A percentile compares a stretch with the other conserved stretches of the same genome.
Evolutionary conservation across 2,329 filamentous ascomycete species (phyloP).

Genomic region (Periconia macrospinosa): DNA sequence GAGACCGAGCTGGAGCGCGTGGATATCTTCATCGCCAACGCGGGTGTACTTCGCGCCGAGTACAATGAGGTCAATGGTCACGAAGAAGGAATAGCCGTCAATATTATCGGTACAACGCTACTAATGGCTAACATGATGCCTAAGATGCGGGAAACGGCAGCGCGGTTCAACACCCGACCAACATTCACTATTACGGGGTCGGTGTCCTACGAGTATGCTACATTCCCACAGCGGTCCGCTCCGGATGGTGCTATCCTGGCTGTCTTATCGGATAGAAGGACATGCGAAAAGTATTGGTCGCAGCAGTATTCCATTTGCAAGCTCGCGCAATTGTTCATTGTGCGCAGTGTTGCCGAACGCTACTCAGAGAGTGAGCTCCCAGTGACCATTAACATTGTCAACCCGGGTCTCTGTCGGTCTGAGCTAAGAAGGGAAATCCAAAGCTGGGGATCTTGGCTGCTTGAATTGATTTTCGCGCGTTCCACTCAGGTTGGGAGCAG

Average conservation of each 20-base stretch:
- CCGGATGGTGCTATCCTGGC: neutral
- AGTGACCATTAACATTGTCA: conserved; percentile 33
- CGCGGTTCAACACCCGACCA: conserved; percentile 5
- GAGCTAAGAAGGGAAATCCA: neutral
- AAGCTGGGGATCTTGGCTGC: conserved; percentile 5
- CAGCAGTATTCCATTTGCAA: conserved; percentile 10
- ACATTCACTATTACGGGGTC: conserved; percentile 1
- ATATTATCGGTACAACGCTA: conserved; percentile 36
- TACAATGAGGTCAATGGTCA: conserved; percentile 20
- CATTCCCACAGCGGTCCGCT: conserved; percentile 1
- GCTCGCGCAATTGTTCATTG: conserved; percentile 10
- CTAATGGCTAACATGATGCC: conserved; percentile 19
- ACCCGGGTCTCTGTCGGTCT: conserved; percentile 30
- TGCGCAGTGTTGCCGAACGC: conserved; percentile 6
- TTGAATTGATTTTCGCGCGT: conserved; percentile 26
- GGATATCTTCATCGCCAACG: conserved; percentile 40
- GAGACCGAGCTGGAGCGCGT: conserved; percentile 25
- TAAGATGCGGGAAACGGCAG: conserved; percentile 3
- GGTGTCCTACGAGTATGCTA: conserved; percentile 3
- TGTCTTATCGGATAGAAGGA: neutral
- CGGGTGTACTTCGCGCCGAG: conserved; percentile 29
- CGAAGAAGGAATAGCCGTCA: conserved; percentile 29
- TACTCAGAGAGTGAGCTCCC: conserved; percentile 15
- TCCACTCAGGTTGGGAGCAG: conserved; percentile 44
- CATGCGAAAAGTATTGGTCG: neutral